Base-by-base conservation (phyloP, 2,329 filamentous ascomycete species). In the Escovopsis weberi region DNA sequence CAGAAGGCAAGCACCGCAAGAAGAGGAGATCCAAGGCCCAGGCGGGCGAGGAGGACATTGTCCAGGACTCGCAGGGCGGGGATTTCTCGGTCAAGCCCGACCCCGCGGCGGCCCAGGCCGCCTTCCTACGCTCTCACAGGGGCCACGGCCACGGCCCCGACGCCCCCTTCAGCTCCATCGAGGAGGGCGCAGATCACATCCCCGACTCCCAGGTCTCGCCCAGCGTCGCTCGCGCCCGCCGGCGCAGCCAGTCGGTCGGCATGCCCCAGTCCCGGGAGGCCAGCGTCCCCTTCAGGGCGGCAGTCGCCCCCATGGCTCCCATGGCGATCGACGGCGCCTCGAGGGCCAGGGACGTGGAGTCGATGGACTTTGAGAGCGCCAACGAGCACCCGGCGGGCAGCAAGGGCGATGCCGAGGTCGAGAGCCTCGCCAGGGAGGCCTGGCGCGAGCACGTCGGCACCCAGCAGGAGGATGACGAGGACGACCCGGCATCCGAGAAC, bases 391-490 rank as follows among this genome's bases (percentile, higher is more conserved):
- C 28, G 11, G 28, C 34, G 12, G 38, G 34, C 33, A 9, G 11
- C 12, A 41, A 47, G 12, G 43, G 41, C 35, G 35, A 11, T 9
- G 35, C 35, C 18, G 53, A 61, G 38, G 48, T 58, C 2, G 56
- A 56, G 40, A 52, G 48, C 37, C 44, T 63, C 28, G 59, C 60
- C 3, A 51, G 56, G 37, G 54, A 63, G 43, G 59, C 61, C 19
- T 61, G 54, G 59, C 53, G 54, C 30, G 57, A 60, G 39, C 54
- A 60, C 36, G 46, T 56, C 39, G 60, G 55, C 11, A 54, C 48
- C 4, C 54, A 61, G 30, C 45, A 53, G 5, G 41, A 43, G 11
- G 46, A 41, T 6, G 44, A 38, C 6, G 45, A 50, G 19, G 43
- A 42, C 6, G 35, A 43, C 26, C 19, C 47, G 34, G 41, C 45